These are phyloP conservation scores for Geotrichum europaeum DNA, from an alignment of 1,139 yeast genomes.

Conservation along the genomic window DNA sequence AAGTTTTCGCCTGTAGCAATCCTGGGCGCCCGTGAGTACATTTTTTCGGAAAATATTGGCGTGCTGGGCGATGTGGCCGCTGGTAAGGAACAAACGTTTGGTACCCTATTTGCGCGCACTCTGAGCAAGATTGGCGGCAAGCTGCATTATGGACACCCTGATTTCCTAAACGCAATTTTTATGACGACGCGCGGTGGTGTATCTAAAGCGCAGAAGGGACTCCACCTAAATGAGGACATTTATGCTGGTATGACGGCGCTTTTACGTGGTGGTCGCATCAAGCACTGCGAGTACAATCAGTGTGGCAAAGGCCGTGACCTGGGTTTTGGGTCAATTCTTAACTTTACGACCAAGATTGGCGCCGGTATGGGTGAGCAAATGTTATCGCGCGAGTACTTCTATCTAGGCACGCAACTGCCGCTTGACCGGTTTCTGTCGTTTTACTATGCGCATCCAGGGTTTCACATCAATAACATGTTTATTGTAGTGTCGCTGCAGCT, in stretches of 20 bases:
- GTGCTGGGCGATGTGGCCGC: conserved; percentile 89
- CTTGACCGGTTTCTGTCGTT: conserved; percentile 76
- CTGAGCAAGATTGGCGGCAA: conserved; percentile 83
- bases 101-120: conserved; percentile 81
- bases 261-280: conserved; percentile 76
- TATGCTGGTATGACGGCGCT: conserved; percentile 87
- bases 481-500: conserved; percentile 69
- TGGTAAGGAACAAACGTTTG: conserved; percentile 89
- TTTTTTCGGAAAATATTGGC: conserved; percentile 81
- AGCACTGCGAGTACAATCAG: conserved; percentile 82
- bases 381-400: conserved; percentile 75
- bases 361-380: conserved; percentile 96
- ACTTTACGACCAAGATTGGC: conserved; percentile 83
- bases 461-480: conserved; percentile 75
- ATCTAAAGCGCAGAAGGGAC: conserved; percentile 81
- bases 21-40: conserved; percentile 82
- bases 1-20: conserved; percentile 62
- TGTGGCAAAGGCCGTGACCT: conserved; percentile 91
- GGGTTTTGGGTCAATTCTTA: conserved; percentile 78
- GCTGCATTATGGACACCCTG: conserved; percentile 89
- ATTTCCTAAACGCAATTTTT: conserved; percentile 72
- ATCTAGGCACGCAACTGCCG: conserved; percentile 72
- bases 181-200: conserved; percentile 91
- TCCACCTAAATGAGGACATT: conserved; percentile 83
- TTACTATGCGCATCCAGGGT: conserved; percentile 89